These are phyloP conservation scores for Spergularia bocconei DNA, from an alignment of 148 eudicot genomes.

Conservation along the genomic window DNA sequence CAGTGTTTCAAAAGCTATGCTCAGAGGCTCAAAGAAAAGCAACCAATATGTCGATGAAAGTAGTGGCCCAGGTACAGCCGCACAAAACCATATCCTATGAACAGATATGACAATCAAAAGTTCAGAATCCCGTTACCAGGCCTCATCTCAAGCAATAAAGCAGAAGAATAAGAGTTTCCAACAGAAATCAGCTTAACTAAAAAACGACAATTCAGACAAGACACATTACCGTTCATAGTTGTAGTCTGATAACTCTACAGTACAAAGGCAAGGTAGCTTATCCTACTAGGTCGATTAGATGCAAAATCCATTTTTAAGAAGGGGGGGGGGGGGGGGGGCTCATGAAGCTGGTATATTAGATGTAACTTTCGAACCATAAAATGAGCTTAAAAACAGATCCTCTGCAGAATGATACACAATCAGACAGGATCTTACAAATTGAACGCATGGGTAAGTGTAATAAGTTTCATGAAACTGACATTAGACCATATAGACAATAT, in stretches of 20 bases:
- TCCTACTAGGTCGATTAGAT: not conserved
- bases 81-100: constrained; percentile 69
- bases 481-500: not conserved
- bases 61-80: constrained; percentile 48
- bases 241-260: not conserved
- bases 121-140: constrained; percentile 17
- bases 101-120: constrained; percentile 11
- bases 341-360: not conserved
- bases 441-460: no score
- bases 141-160: not conserved
- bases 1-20: constrained; percentile 92
- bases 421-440: no score
- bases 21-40: constrained; percentile 91
- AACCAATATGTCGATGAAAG: constrained; percentile 63
- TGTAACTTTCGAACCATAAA: not conserved
- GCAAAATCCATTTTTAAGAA: not conserved
- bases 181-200: not conserved
- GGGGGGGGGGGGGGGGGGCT: not conserved
- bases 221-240: not conserved
- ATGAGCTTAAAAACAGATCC: not conserved
- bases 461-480: no score
- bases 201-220: not conserved
- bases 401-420: no score
- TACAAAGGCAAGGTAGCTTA: not conserved
- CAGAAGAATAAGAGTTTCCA: not conserved